phyloP scores from a whole-genome alignment of 2,329 filamentous ascomycete genomes.

The Aaosphaeria pasadenensis region DNA sequence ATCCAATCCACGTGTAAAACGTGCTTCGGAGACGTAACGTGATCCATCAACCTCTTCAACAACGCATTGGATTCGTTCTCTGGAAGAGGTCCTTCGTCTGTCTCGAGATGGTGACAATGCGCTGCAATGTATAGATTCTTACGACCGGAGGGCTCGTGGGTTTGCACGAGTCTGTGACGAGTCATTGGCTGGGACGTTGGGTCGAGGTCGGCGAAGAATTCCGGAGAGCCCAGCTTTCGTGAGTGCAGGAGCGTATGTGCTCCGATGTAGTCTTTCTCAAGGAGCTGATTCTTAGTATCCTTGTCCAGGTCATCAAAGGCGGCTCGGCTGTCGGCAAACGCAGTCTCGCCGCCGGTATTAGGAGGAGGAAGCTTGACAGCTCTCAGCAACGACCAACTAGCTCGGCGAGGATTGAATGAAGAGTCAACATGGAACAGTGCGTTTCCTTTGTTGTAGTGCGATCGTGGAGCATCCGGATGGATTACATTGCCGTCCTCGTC shows the following conservation, averaged over 20 bases:
- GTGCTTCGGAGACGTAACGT: constrained; percentile 50
- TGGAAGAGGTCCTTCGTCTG: constrained; percentile 6
- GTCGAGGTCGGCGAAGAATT: constrained; percentile 47
- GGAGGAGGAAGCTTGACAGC: constrained; percentile 21
- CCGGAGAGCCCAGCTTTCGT: constrained; percentile 51
- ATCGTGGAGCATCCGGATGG: constrained; percentile 40
- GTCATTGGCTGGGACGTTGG: constrained; percentile 36
- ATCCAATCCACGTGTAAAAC: constrained; percentile 49
- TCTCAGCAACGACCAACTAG: constrained; percentile 18
- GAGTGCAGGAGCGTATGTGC: constrained; percentile 48
- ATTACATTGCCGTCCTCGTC: constrained; percentile 47
- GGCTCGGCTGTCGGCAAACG: constrained; percentile 22
- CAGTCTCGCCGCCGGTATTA: constrained; percentile 21
- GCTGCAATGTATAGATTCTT: constrained; percentile 55
- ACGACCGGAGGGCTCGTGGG: constrained; percentile 51
- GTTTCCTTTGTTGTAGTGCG: constrained; percentile 41
- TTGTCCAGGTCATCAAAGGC: constrained; percentile 30
- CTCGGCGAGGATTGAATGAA: constrained; percentile 26
- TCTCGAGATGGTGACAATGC: constrained; percentile 54
- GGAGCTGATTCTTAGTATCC: constrained; percentile 20
- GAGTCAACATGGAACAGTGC: constrained; percentile 26
- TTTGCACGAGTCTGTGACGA: constrained; percentile 51
- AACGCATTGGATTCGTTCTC: constrained; percentile 30
- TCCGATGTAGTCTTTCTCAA: constrained; percentile 16
- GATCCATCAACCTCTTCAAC: constrained; percentile 43